These are phyloP conservation scores for Darksidea phi DNA, from an alignment of 495 filamentous ascomycete species.

Conservation along the genomic window DNA sequence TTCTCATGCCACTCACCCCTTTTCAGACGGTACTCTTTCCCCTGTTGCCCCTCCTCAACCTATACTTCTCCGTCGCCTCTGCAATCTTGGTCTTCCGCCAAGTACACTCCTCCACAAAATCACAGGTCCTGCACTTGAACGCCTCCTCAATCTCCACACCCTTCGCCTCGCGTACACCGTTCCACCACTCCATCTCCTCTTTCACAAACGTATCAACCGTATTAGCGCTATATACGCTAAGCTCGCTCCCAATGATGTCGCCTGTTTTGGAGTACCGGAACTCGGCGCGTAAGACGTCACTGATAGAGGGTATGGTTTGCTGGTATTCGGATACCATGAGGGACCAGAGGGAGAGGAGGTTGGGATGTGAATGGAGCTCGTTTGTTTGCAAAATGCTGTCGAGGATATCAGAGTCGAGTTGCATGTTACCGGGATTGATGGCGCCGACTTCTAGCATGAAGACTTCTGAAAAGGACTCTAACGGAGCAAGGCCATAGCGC, in stretches of 20 bases:
- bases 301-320: slow-evolving; percentile 12
- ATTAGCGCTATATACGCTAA: slow-evolving; percentile 66
- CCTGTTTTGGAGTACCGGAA: slow-evolving; percentile 56
- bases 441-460: slow-evolving; percentile 77
- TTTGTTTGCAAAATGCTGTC: slow-evolving; percentile 44
- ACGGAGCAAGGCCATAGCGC: slow-evolving; percentile 65
- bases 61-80: slow-evolving; percentile 44
- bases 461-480: slow-evolving; percentile 66
- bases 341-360: slow-evolving; percentile 60
- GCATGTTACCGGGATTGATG: slow-evolving; percentile 43
- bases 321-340: slow-evolving; percentile 57
- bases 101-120: slow-evolving; percentile 60
- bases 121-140: slow-evolving; percentile 77
- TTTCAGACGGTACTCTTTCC: slow-evolving; percentile 16
- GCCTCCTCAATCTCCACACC: slow-evolving; percentile 87
- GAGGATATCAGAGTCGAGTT: neutral
- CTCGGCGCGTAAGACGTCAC: slow-evolving; percentile 58
- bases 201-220: slow-evolving; percentile 62
- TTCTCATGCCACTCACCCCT: neutral
- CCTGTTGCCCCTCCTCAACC: slow-evolving; percentile 4
- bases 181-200: slow-evolving; percentile 82
- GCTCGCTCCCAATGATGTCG: slow-evolving; percentile 62
- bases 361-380: slow-evolving; percentile 60
- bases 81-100: slow-evolving; percentile 58
- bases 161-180: slow-evolving; percentile 68